Base-by-base conservation (phyloP, 495 filamentous ascomycete species). In the Podospora appendiculata region DNA sequence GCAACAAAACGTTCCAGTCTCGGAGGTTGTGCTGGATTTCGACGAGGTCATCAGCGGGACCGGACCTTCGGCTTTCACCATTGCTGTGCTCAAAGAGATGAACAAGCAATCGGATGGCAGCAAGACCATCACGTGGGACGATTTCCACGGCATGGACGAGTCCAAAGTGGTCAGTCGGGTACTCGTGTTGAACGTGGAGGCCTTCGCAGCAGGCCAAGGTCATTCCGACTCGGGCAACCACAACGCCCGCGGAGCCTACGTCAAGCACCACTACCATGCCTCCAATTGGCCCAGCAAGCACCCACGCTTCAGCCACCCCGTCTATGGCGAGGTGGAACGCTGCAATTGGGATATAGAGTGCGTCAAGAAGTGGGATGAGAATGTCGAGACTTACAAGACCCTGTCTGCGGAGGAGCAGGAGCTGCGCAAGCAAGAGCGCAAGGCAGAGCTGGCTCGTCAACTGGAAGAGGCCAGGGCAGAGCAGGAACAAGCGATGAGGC, bases 201-300 rank as follows among this genome's bases (percentile, higher is more conserved):
- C 80, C 6, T 83, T 85, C 53, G 80, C 80, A 10, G 81, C 81
- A 17, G 82, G 82, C 13, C 79, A 82, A 61, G 80, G 80, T 18
- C 82, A 85, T 61, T 85, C 82, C 0, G 73, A 84, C 54, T 81
- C 79, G 4, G 80, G 80, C 45, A 82, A 79, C 61, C 82, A 85
- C 61, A 70, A 81, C 35, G 70, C 79, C 18, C 64, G 74, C 35
- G 65, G 64, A 3, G 81, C 80, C 10, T 65, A 83, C n/a, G 79
- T 84, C 48, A 78, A 75, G 55, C 81, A 85, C 58, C 80, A 82
- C 64, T 85, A 81, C 58, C 82, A 84, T 59, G 81, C 82, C 19
- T 83, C 80, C 18, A 72, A 73, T 50, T 85, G 82, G 82, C 80
- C 78, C 40, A 75, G 70, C 61, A 59, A 64, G 13, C 81, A 85